Conservation (phyloP, 2,329 filamentous ascomycete genomes). For the Monascus ruber region DNA sequence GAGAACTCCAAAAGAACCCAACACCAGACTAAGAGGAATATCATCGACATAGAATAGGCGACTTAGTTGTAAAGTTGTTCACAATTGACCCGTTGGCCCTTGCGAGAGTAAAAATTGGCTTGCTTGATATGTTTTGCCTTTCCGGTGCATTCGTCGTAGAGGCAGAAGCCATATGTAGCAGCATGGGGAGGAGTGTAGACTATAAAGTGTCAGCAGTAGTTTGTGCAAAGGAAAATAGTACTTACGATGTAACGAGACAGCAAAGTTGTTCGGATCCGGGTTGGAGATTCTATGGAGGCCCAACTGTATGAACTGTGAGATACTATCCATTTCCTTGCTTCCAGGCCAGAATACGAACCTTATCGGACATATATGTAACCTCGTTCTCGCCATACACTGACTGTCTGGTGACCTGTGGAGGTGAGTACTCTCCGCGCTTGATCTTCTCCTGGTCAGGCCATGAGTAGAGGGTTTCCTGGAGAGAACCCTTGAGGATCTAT, state of each 20-base stretch:
- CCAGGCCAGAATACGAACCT: slow-evolving; percentile 18
- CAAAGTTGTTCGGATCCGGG: slow-evolving; percentile 56
- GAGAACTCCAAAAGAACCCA: no score
- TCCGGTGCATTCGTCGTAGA: slow-evolving; percentile 69
- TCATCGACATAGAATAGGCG: no score
- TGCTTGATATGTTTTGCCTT: slow-evolving; percentile 60
- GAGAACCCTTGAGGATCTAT: slow-evolving; percentile 60
- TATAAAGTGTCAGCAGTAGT: slow-evolving; percentile 11
- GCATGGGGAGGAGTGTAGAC: slow-evolving; percentile 86
- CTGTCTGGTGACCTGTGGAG: slow-evolving; percentile 55
- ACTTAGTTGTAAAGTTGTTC: no score
- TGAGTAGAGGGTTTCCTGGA: slow-evolving; percentile 72
- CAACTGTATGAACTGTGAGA: slow-evolving; percentile 37
- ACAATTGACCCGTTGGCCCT: slow-evolving; percentile 23
- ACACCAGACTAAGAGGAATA: no score
- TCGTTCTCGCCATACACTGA: slow-evolving; percentile 58
- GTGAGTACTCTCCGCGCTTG: slow-evolving; percentile 36
- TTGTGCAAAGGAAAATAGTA: slow-evolving; percentile 3
- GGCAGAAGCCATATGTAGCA: slow-evolving; percentile 66
- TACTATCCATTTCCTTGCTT: neutral
- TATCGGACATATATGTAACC: slow-evolving; percentile 85
- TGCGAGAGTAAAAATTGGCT: slow-evolving; percentile 59
- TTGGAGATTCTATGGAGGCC: slow-evolving; percentile 78
- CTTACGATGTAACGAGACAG: slow-evolving; percentile 69
- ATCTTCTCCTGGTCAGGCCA: slow-evolving; percentile 48